Conservation (phyloP, 257 asterid genomes). For the Scutellaria baicalensis region DNA sequence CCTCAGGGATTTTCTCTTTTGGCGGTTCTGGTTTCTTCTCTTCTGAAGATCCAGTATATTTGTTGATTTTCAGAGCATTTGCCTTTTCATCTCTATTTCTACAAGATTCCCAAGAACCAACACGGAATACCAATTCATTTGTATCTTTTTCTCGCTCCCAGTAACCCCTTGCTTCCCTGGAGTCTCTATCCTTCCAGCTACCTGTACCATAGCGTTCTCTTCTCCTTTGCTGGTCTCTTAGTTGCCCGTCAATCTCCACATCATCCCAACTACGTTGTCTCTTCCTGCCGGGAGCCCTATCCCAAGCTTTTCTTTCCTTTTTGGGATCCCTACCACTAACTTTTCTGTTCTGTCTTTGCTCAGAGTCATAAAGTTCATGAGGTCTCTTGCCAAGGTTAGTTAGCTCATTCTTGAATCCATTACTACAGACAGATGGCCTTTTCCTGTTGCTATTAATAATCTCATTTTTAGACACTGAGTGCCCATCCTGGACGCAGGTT, state of each 20-base stretch:
- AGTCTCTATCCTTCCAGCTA: conserved; percentile 53
- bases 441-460: conserved; percentile 23
- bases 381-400: conserved; percentile 20
- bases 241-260: conserved; percentile 41
- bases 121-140: conserved; percentile 66
- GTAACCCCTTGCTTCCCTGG: conserved; percentile 65
- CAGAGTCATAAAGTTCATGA: conserved; percentile 17
- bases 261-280: conserved; percentile 56
- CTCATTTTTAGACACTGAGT: conserved; percentile 8
- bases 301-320: conserved; percentile 44
- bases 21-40: conserved; percentile 49
- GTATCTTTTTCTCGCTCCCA: conserved; percentile 93
- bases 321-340: conserved; percentile 34
- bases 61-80: conserved; percentile 30
- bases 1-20: conserved; percentile 62
- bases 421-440: conserved; percentile 12
- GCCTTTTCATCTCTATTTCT: conserved; percentile 46
- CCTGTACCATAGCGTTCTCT: conserved; percentile 43
- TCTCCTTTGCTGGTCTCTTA: conserved; percentile 53
- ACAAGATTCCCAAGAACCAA: conserved; percentile 78
- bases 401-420: conserved; percentile 18
- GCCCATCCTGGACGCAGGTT: conserved; percentile 8
- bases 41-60: conserved; percentile 23
- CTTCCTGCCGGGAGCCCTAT: conserved; percentile 53
- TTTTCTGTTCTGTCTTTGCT: conserved; percentile 40